Evolutionary conservation across 805 yeast species (phyloP).

Genomic region (Sungouiozyma intestinalis): DNA sequence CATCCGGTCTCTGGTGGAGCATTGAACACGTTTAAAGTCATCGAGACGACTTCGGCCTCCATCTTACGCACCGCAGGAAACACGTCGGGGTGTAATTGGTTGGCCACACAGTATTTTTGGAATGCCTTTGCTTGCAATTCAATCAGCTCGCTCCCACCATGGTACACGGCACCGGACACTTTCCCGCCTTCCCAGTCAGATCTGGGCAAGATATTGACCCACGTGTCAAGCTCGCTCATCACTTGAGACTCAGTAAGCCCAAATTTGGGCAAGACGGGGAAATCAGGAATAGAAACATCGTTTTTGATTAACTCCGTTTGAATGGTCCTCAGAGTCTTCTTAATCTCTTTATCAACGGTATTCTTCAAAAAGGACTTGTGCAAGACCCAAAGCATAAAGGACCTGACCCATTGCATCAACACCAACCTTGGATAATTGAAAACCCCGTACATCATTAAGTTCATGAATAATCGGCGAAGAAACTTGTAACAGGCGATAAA

Average conservation of each 20-base stretch:
- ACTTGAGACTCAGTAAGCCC: constrained; percentile 48
- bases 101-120: constrained; percentile 70
- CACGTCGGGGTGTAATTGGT: constrained; percentile 93
- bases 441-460: constrained; percentile 33
- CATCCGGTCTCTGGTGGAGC: constrained; percentile 54
- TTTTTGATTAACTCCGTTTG: constrained; percentile 51
- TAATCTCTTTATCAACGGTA: constrained; percentile 54
- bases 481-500: constrained; percentile 10
- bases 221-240: constrained; percentile 38
- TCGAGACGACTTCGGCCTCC: constrained; percentile 91
- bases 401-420: constrained; percentile 14
- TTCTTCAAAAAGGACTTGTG: constrained; percentile 42
- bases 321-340: constrained; percentile 35
- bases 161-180: constrained; percentile 93
- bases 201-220: constrained; percentile 41
- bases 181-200: constrained; percentile 77
- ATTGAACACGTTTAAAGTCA: constrained; percentile 73
- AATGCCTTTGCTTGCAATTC: constrained; percentile 69
- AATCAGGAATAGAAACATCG: constrained; percentile 36
- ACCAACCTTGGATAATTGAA: constrained; percentile 20
- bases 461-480: constrained; percentile 3
- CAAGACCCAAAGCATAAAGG: constrained; percentile 27
- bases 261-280: constrained; percentile 41
- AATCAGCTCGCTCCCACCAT: constrained; percentile 77
- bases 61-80: constrained; percentile 94